phyloP scores from a whole-genome alignment of 495 filamentous ascomycete species.

The Penicillium paradoxum region DNA sequence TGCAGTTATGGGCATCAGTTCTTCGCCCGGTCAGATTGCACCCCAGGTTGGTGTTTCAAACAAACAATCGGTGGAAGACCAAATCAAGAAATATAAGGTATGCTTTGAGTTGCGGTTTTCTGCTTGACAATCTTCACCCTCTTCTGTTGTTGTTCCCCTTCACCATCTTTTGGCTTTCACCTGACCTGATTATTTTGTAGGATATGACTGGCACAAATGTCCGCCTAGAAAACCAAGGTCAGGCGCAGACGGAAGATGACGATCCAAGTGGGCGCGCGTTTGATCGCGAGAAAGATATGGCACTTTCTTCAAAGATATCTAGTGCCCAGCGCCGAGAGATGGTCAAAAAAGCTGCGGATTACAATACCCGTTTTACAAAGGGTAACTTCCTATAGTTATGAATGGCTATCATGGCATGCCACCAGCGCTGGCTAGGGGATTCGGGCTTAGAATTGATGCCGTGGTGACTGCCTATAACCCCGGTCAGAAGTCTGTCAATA shows the following conservation, averaged over 20 bases:
- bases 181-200: conserved; percentile 20
- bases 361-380: conserved; percentile 74
- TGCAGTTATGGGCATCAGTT: conserved; percentile 71
- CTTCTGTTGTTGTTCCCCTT: background rate
- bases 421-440: no score
- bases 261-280: conserved; percentile 87
- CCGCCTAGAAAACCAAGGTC: conserved; percentile 57
- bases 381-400: conserved; percentile 59
- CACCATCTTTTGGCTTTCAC: background rate
- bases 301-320: conserved; percentile 65
- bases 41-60: conserved; percentile 11
- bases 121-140: background rate
- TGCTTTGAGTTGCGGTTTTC: conserved; percentile 6
- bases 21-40: conserved; percentile 1
- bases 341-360: conserved; percentile 74
- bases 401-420: no score
- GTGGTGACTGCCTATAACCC: no score
- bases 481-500: no score
- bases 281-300: conserved; percentile 94
- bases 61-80: conserved; percentile 36
- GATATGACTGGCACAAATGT: conserved; percentile 58
- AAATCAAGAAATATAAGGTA: conserved; percentile 58
- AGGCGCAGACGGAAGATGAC: conserved; percentile 69
- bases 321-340: conserved; percentile 71
- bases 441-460: no score